Conservation (phyloP, 2,329 filamentous ascomycete genomes). For the Penicillium thymicola region DNA sequence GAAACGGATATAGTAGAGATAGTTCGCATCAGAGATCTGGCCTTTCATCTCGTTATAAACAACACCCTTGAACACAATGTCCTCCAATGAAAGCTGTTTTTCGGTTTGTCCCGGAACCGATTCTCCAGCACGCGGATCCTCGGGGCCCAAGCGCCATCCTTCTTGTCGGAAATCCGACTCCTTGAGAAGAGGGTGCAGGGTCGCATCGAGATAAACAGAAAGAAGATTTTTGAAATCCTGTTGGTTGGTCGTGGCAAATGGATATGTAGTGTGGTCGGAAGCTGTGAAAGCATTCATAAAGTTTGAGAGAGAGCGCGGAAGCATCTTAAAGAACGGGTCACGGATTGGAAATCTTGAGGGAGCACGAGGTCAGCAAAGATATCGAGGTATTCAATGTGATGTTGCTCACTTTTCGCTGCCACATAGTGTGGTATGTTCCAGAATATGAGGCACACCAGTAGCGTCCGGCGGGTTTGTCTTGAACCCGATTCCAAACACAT, state of each 20-base stretch:
- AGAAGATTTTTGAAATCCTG: constrained; percentile 96
- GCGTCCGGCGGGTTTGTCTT: constrained; percentile 98
- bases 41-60: constrained; percentile 99
- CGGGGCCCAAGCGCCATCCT: constrained; percentile 92
- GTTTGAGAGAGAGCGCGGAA: constrained; percentile 95
- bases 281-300: constrained; percentile 99
- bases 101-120: constrained; percentile 44
- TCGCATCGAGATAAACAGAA: constrained; percentile 95
- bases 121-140: constrained; percentile 67
- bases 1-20: constrained; percentile 92
- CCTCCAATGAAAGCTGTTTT: constrained; percentile 61
- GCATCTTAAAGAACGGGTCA: constrained; percentile 99
- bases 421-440: constrained; percentile 95
- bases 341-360: constrained; percentile 79
- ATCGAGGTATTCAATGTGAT: background rate
- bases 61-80: constrained; percentile 85
- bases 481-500: constrained; percentile 99
- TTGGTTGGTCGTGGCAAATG: constrained; percentile 92
- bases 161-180: constrained; percentile 92
- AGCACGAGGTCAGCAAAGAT: constrained; percentile 13
- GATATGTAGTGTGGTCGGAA: constrained; percentile 94
- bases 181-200: constrained; percentile 83
- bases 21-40: constrained; percentile 95
- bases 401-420: constrained; percentile 77
- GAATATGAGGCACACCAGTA: constrained; percentile 92